Conservation (phyloP, 1,284 basidiomycete species). For the Mycosarcoma maydis region DNA sequence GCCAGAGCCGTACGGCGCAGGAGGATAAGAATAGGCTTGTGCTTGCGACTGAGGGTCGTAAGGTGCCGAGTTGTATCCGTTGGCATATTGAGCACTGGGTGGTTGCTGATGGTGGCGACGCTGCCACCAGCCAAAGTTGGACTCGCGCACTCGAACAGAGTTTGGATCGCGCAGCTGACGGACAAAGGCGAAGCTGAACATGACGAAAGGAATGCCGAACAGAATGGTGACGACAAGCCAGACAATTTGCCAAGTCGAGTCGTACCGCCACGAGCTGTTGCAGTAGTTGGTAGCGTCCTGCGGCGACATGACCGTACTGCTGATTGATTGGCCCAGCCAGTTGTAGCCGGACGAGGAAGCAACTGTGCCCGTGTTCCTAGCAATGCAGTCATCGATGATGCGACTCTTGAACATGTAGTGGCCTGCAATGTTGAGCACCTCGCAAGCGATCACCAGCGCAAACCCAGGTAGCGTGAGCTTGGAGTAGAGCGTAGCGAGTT, state of each 20-base stretch:
- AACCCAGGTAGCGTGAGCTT: conserved; percentile 40
- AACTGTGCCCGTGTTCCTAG: conserved; percentile 39
- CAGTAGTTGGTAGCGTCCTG: conserved; percentile 48
- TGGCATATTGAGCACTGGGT: conserved; percentile 35
- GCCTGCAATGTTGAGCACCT: conserved; percentile 50
- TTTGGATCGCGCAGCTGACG: conserved; percentile 50
- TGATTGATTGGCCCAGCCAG: conserved; percentile 21
- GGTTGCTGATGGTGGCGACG: conserved; percentile 28
- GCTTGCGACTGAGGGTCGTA: conserved; percentile 45
- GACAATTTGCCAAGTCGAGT: conserved; percentile 50
- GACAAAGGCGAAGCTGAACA: conserved; percentile 57
- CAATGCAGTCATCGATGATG: conserved; percentile 49
- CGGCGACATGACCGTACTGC: conserved; percentile 24
- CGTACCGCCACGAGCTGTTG: conserved; percentile 37
- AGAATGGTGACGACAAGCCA: conserved; percentile 51
- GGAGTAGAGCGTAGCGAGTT: conserved; percentile 32
- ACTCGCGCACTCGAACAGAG: conserved; percentile 33
- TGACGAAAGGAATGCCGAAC: conserved; percentile 51
- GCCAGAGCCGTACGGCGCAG: conserved; percentile 32
- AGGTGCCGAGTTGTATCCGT: conserved; percentile 18
- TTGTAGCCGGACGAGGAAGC: conserved; percentile 11
- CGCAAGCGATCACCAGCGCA: conserved; percentile 36
- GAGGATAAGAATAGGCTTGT: conserved; percentile 41
- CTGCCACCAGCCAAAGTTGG: conserved; percentile 29
- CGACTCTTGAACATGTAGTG: conserved; percentile 47